Evolutionary conservation across 2,329 filamentous ascomycete species (phyloP), one percentile per base, ranked within the genome.

Genomic region (Hawksworthiomyces lignivorus): DNA sequence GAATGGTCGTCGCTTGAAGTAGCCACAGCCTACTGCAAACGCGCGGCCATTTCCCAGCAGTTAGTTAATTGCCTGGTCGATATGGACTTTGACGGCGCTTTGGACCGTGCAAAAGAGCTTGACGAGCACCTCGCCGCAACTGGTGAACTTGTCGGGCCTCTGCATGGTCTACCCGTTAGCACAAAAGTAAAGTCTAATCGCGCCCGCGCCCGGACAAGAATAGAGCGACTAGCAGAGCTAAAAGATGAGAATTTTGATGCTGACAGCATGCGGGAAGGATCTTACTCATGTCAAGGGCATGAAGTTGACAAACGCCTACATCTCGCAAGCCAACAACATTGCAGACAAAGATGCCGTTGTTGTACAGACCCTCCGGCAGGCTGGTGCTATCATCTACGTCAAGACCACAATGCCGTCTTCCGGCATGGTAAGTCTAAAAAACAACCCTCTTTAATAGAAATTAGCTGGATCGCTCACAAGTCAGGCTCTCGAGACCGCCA

Each of bases 21-120:
- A 0, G 58, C 59, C 1, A 58, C 55, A 3, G 62, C 67, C 3
- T 73, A 72, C 44, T 57, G 56, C 49, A 63, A 64, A 48, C 59
- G 68, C 7, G 67, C 68, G n/a, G 62, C 66, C 6, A 62, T 72
- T 21, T 66, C 65, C 2, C 66, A 70, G 40, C 68, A 72, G 50
- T 56, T 66, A 21, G 51, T 46, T 5, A 47, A 43, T 46, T 72
- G 68, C 45, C 54, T 70, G 19, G 69, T 66, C 1, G 63, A 67
- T 49, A 51, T 65, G n/a, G 56, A 64, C 12, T 59, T 62, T 2
- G 50, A 56, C 18, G 44, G 50, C 39, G 59, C 60, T 11, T 48
- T 64, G 18, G 44, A 47, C 29, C 51, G 56, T 1, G 60, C 62
- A 1, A 36, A 45, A 19, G 55, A 50, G 31, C 54, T 63, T 14